Evolutionary conservation across 768 basidiomycete genomes (phyloP).

Genomic region (Russula ochroleuca): DNA sequence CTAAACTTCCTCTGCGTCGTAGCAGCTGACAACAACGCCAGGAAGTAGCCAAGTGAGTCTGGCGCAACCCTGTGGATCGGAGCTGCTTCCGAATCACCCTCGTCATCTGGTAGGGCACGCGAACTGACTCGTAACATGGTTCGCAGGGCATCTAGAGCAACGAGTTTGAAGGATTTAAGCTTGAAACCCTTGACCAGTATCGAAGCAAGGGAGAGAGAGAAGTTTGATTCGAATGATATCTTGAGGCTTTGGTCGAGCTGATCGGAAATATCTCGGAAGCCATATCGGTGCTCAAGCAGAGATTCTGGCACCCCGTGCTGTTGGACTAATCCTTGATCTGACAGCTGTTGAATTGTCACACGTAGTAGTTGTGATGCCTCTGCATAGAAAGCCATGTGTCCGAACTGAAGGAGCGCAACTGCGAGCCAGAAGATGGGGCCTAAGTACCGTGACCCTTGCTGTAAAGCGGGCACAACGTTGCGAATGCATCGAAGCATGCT

Average conservation of each 20-base stretch:
- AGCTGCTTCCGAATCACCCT: conserved; percentile 36
- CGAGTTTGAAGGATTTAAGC: conserved; percentile 55
- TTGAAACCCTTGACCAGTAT: conserved; percentile 86
- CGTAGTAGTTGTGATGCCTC: conserved; percentile 67
- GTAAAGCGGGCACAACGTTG: conserved; percentile 67
- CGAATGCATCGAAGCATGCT: conserved; percentile 87
- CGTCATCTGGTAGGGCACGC: conserved; percentile 36
- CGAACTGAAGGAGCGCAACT: conserved; percentile 75
- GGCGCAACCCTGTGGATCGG: conserved; percentile 45
- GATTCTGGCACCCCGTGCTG: conserved; percentile 48
- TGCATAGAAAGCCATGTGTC: conserved; percentile 62
- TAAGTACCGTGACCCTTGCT: conserved; percentile 66
- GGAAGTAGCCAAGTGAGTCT: conserved; percentile 71
- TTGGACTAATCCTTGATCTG: conserved; percentile 54
- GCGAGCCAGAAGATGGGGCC: conserved; percentile 82
- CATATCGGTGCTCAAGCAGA: conserved; percentile 59
- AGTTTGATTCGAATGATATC: conserved; percentile 71
- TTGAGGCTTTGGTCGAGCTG: conserved; percentile 71
- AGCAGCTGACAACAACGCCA: conserved; percentile 70
- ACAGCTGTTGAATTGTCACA: conserved; percentile 61
- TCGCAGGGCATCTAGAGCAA: conserved; percentile 57
- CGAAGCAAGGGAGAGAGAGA: conserved; percentile 78
- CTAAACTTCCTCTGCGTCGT: conserved; percentile 53
- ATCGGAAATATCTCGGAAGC: conserved; percentile 61
- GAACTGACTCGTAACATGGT: conserved; percentile 61